Base-by-base conservation (phyloP, 768 basidiomycete species). In the Guyanaporus albipodus region DNA sequence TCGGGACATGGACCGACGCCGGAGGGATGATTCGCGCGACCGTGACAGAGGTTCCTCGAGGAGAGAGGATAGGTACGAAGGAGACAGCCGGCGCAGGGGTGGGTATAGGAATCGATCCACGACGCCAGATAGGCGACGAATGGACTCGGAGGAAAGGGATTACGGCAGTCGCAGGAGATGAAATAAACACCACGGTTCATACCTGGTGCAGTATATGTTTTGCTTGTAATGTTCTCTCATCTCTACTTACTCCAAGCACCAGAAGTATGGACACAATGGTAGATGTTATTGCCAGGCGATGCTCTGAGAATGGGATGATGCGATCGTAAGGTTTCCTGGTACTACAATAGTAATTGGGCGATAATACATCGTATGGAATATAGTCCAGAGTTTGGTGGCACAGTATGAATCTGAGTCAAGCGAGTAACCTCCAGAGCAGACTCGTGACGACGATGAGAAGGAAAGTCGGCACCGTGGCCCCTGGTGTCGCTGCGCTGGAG, bases 401-500 rank as follows among this genome's bases (percentile, higher is more conserved):
- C 24, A 10, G 6, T 29, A 8, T 4, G 7, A 17, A 9, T 33
- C 29, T 24, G n/a, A n/a, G n/a, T 55, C 48, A 55, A 35, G 37
- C 49, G 14, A 64, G 48, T 33, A 66, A 7, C 26, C 55, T 57
- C 56, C 62, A 64, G n/a, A 62, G 50, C 2, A 66, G 18, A 8
- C 46, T 53, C 10, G 64, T 54, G 7, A 55, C 54, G 14, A 44
- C 38, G n/a, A 53, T n/a, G 14, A 67, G 24, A 39, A 64, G 35
- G 18, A 54, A 53, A 7, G 46, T 58, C 0, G 67, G 58, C 14
- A 53, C 54, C 28, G 60, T 45, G 6, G 67, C 61, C 6, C 67
- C 64, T 26, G 57, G 53, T 23, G 62, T 35, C 5, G 73, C 63
- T 10, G 56, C 71, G 4, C 68, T 64, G 31, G 78, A 68, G 4